Base-by-base conservation (phyloP, 352 stramenopile genomes). In the Pythium phragmiticola region DNA sequence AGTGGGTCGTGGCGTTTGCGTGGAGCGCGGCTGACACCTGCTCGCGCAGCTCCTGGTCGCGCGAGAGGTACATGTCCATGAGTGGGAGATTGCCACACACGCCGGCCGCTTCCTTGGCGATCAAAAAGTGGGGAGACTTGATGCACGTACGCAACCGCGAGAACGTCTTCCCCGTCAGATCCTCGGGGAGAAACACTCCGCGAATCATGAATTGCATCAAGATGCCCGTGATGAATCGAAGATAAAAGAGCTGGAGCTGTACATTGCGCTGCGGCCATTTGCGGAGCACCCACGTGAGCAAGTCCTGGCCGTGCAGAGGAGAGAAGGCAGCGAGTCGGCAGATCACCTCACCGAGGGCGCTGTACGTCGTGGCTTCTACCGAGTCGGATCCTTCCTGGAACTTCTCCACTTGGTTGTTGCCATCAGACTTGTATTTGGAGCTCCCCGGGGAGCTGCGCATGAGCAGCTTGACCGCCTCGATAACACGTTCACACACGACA, bases 231-330 rank as follows among this genome's bases (percentile, higher is more conserved):
- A 77, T 78, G 66, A 88, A 90, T 34, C 81, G 81, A 58, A 92
- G 66, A 50, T 83, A 91, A 59, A 89, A 89, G 45, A 94, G 68
- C 69, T 94, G 76, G 34, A 90, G 65, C 58, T 89, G 78, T 12
- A 91, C 82, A 63, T 87, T 88, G 51, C 82, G 76, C 49, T 75
- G 70, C 4, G 84, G 84, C 84, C 84, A 94, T 59, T 89, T 90
- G 34, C 70, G 72, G 21, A 94, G 46, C 73, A 92, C 82, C 78
- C 82, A 90, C 11, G 69, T 60, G 30, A 94, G 54, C 17, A 91
- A 78, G 12, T 78, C 64, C 48, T 91, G 72, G 21, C 80, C 82
- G 42, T 92, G 82, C 23, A 74, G 68, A 1, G 82, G 81, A 3
- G 79, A 92, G 59, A 91, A 84, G 21, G 73, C 59, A 0, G 76